A percentile compares a stretch with the other conserved stretches of the same genome.
Evolutionary conservation across 176 grass and related monocot species (phyloP).

Genomic region (Phoenix dactylifera): DNA sequence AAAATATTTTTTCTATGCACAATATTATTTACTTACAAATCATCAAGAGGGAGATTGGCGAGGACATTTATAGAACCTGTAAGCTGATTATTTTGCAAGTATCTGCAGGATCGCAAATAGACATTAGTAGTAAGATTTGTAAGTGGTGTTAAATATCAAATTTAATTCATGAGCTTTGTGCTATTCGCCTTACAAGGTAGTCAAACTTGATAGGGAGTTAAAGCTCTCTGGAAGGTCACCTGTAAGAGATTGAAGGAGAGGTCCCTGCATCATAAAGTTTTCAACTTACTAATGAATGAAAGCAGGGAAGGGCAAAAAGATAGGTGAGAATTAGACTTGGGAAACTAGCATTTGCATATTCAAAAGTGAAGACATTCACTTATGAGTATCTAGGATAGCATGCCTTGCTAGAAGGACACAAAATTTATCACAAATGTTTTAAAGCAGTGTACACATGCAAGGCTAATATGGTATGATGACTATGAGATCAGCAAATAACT

Average conservation of each 20-base stretch:
- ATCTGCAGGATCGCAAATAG: constrained; percentile 25
- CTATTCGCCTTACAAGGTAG: constrained; percentile 44
- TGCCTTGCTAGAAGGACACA: no score
- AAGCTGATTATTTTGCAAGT: constrained; percentile 84
- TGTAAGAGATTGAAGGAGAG: constrained; percentile 57
- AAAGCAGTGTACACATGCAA: not conserved
- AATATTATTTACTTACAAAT: constrained; percentile 60
- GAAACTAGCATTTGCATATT: no score
- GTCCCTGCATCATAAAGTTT: constrained; percentile 43
- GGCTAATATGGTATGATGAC: no score
- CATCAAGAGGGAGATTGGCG: constrained; percentile 52
- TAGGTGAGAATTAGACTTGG: no score
- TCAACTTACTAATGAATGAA: not conserved
- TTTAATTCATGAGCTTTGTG: not conserved
- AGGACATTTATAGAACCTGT: constrained; percentile 60
- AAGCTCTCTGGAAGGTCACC: constrained; percentile 72
- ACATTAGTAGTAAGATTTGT: not conserved
- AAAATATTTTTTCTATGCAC: constrained; percentile 1
- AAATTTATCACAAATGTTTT: no score
- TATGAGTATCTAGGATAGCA: no score
- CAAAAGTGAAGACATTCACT: no score
- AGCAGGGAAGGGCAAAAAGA: not conserved
- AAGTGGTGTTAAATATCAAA: no score
- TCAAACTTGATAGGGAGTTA: constrained; percentile 48
- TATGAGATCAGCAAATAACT: no score